Percentiles rank a stretch among this genome's conserved stretches.
These are phyloP conservation scores for Aspergillus versicolor DNA, from an alignment of 2,329 filamentous ascomycete species.

Conservation along the genomic window DNA sequence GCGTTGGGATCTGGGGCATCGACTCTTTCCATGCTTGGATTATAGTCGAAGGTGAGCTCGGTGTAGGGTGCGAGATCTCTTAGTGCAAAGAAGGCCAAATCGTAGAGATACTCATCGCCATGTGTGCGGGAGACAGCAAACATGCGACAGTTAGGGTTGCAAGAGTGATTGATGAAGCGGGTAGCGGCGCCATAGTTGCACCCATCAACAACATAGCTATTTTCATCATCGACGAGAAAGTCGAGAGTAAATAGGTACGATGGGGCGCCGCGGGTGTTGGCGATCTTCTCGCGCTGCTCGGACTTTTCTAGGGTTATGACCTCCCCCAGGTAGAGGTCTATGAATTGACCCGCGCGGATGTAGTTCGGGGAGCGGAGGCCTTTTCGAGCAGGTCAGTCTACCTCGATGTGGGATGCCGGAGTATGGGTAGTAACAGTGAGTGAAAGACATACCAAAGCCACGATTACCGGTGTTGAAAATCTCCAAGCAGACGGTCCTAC, in stretches of 20 bases:
- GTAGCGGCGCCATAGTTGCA: constrained; percentile 43
- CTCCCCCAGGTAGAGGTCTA: constrained; percentile 48
- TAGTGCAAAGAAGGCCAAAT: constrained; percentile 49
- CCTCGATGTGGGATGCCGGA: not conserved
- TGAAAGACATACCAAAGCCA: constrained; percentile 38
- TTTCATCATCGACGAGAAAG: constrained; percentile 31
- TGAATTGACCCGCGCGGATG: constrained; percentile 45
- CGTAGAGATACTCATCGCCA: constrained; percentile 42
- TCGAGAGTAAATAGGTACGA: constrained; percentile 47
- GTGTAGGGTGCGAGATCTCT: constrained; percentile 41
- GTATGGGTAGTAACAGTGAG: not conserved
- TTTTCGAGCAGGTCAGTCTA: constrained; percentile 18
- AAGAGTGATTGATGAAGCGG: constrained; percentile 51
- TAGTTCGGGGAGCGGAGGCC: constrained; percentile 40
- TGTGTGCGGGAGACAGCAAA: constrained; percentile 44
- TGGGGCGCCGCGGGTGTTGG: constrained; percentile 24
- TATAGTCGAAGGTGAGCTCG: constrained; percentile 51
- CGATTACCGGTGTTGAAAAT: constrained; percentile 44
- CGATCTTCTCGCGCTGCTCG: constrained; percentile 37
- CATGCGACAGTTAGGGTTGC: constrained; percentile 48
- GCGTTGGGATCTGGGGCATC: constrained; percentile 36
- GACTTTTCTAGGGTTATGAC: constrained; percentile 40
- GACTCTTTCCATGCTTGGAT: constrained; percentile 29
- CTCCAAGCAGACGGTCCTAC: constrained; percentile 40
- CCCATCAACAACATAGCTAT: constrained; percentile 45